Evolutionary conservation across 2,329 filamentous ascomycete species (phyloP).

Genomic region (Penicillium sp.): DNA sequence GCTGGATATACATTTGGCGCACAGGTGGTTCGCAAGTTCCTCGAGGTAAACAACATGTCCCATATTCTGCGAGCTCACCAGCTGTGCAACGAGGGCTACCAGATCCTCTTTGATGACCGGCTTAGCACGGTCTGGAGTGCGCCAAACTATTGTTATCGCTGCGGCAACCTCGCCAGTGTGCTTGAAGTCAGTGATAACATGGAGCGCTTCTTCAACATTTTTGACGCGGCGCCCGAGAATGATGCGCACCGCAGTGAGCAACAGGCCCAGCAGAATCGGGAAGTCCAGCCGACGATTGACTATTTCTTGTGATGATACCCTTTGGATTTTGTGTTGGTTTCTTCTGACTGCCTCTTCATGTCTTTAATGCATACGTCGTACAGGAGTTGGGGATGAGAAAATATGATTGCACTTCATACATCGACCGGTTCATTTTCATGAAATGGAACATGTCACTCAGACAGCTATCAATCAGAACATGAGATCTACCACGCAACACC

Average conservation of each 20-base stretch:
- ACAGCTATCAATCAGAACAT: not conserved
- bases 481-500: slow-evolving; percentile 1
- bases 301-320: slow-evolving; percentile 60
- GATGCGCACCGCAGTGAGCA: slow-evolving; percentile 77
- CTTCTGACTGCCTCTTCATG: slow-evolving; percentile 10
- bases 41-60: slow-evolving; percentile 95
- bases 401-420: slow-evolving; percentile 23
- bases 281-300: slow-evolving; percentile 63
- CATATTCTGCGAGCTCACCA: slow-evolving; percentile 98
- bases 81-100: slow-evolving; percentile 95
- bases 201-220: slow-evolving; percentile 94
- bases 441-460: slow-evolving; percentile 18
- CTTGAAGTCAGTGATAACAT: slow-evolving; percentile 91
- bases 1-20: slow-evolving; percentile 97
- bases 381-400: slow-evolving; percentile 28
- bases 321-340: slow-evolving; percentile 16
- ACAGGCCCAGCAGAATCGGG: slow-evolving; percentile 61
- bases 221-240: slow-evolving; percentile 89
- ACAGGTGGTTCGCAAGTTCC: slow-evolving; percentile 96
- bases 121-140: slow-evolving; percentile 97
- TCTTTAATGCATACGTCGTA: slow-evolving; percentile 12
- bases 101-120: slow-evolving; percentile 90
- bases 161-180: slow-evolving; percentile 95
- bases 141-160: slow-evolving; percentile 91
- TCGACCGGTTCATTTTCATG: slow-evolving; percentile 10